Percentiles rank a stretch among this genome's conserved stretches.
Conservation (phyloP, 2,329 filamentous ascomycete genomes). For the Pseudogymnoascus sp. region DNA sequence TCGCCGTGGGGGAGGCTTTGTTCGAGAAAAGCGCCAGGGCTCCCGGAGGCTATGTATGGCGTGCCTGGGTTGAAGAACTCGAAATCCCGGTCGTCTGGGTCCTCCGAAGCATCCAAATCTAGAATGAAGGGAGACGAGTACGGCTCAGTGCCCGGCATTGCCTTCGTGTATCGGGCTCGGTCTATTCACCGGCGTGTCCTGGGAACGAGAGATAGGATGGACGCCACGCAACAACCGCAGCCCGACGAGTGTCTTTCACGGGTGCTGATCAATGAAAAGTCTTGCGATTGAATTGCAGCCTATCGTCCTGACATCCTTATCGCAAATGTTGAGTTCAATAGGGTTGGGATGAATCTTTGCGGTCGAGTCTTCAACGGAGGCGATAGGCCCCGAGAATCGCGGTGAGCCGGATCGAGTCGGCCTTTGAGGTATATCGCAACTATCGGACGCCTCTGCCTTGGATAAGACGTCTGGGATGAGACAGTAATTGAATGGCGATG, state of each 20-base stretch:
- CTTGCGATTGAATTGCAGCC: not conserved
- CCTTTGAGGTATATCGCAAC: not conserved
- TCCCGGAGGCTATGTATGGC: slow-evolving; percentile 24
- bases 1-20: slow-evolving; percentile 25
- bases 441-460: not conserved
- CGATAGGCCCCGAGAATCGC: not conserved
- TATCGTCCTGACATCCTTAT: not conserved
- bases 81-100: slow-evolving; percentile 30
- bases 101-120: slow-evolving; percentile 31
- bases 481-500: not conserved
- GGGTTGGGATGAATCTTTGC: not conserved
- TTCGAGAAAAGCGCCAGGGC: slow-evolving; percentile 26
- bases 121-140: slow-evolving; percentile 29
- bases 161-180: slow-evolving; percentile 11
- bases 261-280: not conserved
- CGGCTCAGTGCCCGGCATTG: slow-evolving; percentile 9
- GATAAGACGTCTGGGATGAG: not conserved
- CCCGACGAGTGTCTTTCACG: not conserved
- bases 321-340: slow-evolving; percentile 2
- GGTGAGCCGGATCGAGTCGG: not conserved
- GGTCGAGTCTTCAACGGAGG: not conserved
- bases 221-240: slow-evolving; percentile 3
- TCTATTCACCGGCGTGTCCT: slow-evolving; percentile 7
- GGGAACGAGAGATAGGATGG: not conserved
- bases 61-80: slow-evolving; percentile 33